Evolutionary conservation across 1,284 basidiomycete species (phyloP).

Genomic region (Moniliella sp.): DNA sequence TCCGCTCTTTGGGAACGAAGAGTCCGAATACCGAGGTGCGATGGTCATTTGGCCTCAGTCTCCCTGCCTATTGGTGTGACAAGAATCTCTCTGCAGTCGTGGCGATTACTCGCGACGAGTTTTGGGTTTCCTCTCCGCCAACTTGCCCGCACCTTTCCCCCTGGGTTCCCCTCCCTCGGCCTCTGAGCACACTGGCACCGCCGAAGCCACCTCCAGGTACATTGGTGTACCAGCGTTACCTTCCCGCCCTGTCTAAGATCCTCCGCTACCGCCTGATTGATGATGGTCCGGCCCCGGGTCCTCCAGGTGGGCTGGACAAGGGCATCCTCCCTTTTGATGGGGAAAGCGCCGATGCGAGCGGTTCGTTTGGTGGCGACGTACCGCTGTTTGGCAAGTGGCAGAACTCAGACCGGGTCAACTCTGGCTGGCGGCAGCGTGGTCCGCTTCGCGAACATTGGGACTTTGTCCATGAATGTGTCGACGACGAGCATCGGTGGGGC

Average conservation of each 20-base stretch:
- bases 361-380: constrained; percentile 10
- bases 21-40: too few species aligned
- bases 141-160: constrained; percentile 4
- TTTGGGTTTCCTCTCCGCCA: background rate
- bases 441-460: constrained; percentile 10
- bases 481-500: constrained; percentile 7
- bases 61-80: background rate
- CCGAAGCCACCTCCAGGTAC: constrained; percentile 4
- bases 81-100: background rate
- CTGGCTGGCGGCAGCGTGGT: constrained; percentile 21
- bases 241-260: constrained; percentile 13
- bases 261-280: constrained; percentile 19
- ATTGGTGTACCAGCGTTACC: constrained; percentile 17
- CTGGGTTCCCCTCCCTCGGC: constrained; percentile 5
- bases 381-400: constrained; percentile 22
- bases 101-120: background rate
- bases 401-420: constrained; percentile 20
- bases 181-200: constrained; percentile 1
- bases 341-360: constrained; percentile 1
- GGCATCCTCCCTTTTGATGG: background rate
- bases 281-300: too few species aligned
- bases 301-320: too few species aligned
- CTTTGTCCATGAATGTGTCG: constrained; percentile 10
- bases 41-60: too few species aligned
- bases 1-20: background rate